These are phyloP conservation scores for Parachaetomium inaequale DNA, from an alignment of 495 filamentous ascomycete genomes.

Conservation along the genomic window DNA sequence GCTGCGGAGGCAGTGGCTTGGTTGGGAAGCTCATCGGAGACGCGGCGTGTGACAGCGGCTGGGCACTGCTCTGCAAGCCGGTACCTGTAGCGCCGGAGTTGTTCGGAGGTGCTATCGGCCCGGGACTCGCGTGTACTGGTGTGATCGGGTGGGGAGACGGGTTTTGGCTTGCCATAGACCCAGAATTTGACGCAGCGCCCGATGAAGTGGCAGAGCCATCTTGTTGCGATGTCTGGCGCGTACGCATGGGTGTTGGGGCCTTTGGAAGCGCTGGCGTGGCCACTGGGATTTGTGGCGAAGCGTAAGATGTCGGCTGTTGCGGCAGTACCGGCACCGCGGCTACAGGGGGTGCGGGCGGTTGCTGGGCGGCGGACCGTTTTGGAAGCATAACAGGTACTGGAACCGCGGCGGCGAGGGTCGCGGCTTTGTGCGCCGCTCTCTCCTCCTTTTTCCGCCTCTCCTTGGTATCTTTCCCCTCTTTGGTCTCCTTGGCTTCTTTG, in stretches of 20 bases:
- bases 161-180: constrained; percentile 56
- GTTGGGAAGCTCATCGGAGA: constrained; percentile 24
- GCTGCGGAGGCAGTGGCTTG: constrained; percentile 40
- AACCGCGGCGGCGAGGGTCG: constrained; percentile 33
- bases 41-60: constrained; percentile 21
- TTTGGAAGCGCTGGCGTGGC: constrained; percentile 82
- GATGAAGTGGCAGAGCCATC: constrained; percentile 66
- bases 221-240: constrained; percentile 77
- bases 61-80: constrained; percentile 15
- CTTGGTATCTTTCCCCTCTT: constrained; percentile 42
- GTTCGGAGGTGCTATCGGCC: constrained; percentile 48
- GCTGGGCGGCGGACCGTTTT: constrained; percentile 42
- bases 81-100: constrained; percentile 30
- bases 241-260: constrained; percentile 69
- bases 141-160: constrained; percentile 60
- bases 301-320: constrained; percentile 45
- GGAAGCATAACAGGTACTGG: constrained; percentile 40
- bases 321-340: constrained; percentile 50
- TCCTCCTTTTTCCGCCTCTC: constrained; percentile 53
- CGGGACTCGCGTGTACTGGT: constrained; percentile 55
- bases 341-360: constrained; percentile 42
- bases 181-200: constrained; percentile 51
- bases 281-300: constrained; percentile 74
- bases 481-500: constrained; percentile 36
- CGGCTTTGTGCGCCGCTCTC: constrained; percentile 38